Base-by-base conservation (phyloP, 177 flowering plant genomes). In the Telopea speciosissima region DNA sequence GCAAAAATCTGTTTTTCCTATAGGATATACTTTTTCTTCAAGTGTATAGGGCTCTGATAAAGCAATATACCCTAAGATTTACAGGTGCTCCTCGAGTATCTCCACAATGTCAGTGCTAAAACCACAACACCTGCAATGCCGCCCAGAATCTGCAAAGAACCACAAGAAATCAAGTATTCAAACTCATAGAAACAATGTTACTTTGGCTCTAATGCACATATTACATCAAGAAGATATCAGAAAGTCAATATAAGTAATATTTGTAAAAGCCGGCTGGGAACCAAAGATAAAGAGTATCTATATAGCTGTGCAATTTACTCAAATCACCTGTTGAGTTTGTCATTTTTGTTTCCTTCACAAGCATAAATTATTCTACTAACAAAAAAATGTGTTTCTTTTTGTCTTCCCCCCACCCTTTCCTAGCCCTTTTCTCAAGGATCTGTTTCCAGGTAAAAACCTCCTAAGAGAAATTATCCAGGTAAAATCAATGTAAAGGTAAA, bases 81-180 rank as follows among this genome's bases (percentile, higher is more conserved):
- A 33, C 63, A 7, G 28, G 71, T 76, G 63, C 77, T 76, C 66
- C 89, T 77, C 17, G 87, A 85, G 75, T 85, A 82, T 84, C 90
- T 89, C 97, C 96, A 90, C 73, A 92, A 69, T 75, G 77, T 77
- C 31, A 88, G 31, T 3, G 69, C 88, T 68, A 90, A 40, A 78
- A 89, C 79, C 11, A 85, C 70, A n/a, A 81, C 61, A 45, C 89
- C 87, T 59, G 91, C 92, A 58, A 88, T 33, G 23, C 84, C 89
- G 19, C 75, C 85, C 67, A 90, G 73, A 67, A 87, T 74, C 97
- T 92, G 90, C 76, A 31, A 74, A 70, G 28, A 28, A 22, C 21
- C 49, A 60, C 42, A 70, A 36, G 33, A 58, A 68, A 65, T 16
- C 67, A 56, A 54, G 12, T 8, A 3, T 25, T 64, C 8, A 6